Evolutionary conservation across 2,329 filamentous ascomycete species (phyloP).

Genomic region (Dothistroma septosporum): DNA sequence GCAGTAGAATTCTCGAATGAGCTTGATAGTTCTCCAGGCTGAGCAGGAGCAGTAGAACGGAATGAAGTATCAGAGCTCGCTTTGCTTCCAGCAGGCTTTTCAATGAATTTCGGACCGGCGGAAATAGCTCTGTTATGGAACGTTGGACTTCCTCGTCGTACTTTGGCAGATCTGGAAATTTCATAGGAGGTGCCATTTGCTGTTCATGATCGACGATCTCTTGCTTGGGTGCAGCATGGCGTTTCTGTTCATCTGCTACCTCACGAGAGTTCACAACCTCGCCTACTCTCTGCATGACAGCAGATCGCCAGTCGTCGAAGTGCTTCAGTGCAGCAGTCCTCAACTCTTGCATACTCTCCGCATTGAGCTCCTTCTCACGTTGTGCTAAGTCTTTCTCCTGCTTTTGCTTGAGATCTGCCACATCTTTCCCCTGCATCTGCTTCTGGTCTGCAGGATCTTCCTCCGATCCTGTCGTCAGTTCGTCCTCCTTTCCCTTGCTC

Average conservation of each 20-base stretch:
- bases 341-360: conserved; percentile 56
- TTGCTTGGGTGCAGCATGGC: conserved; percentile 18
- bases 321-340: conserved; percentile 63
- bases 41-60: conserved; percentile 36
- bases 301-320: conserved; percentile 76
- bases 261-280: conserved; percentile 54
- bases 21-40: conserved; percentile 39
- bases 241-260: conserved; percentile 31
- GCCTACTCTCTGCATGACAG: conserved; percentile 64
- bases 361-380: conserved; percentile 49
- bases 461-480: not conserved
- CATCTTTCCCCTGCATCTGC: conserved; percentile 8
- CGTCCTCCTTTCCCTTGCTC: conserved; percentile 24
- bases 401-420: conserved; percentile 18
- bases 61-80: conserved; percentile 36
- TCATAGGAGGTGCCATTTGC: conserved; percentile 18
- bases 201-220: conserved; percentile 5
- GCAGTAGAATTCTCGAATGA: conserved; percentile 35
- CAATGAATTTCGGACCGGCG: conserved; percentile 38
- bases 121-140: conserved; percentile 33
- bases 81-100: conserved; percentile 35
- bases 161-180: conserved; percentile 22
- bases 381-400: conserved; percentile 33
- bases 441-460: conserved; percentile 4
- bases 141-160: conserved; percentile 32